These are phyloP conservation scores for Cokeromyces recurvatus DNA, from an alignment of 371 early-diverging fungal genomes.

Conservation along the genomic window DNA sequence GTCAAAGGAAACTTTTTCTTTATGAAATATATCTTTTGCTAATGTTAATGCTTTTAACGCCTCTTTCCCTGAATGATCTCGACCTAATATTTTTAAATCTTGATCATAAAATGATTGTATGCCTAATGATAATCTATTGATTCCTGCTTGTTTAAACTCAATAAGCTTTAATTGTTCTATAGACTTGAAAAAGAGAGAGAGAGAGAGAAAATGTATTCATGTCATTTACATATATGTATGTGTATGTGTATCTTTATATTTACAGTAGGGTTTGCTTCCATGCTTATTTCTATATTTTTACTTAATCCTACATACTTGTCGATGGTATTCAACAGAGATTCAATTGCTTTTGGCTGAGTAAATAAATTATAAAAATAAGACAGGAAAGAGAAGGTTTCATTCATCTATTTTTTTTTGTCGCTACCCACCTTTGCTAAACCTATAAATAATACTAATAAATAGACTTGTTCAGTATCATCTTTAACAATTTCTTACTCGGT, in stretches of 20 bases:
- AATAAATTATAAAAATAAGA: too few relatives aligned
- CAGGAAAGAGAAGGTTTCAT: too few relatives aligned
- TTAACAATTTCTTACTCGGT: constrained; percentile 45
- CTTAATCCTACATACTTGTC: constrained; percentile 28
- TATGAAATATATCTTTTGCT: constrained; percentile 54
- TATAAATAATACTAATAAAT: too few relatives aligned
- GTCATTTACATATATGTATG: too few relatives aligned
- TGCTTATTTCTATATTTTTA: constrained; percentile 51
- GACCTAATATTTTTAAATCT: constrained; percentile 43
- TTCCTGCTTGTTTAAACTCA: constrained; percentile 54
- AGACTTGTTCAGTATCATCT: too few relatives aligned
- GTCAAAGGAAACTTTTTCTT: constrained; percentile 69
- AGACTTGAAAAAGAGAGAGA: too few relatives aligned
- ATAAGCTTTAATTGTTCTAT: constrained; percentile 39
- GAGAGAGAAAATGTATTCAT: too few relatives aligned
- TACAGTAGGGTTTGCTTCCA: constrained; percentile 73
- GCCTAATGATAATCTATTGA: constrained; percentile 80
- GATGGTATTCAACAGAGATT: constrained; percentile 37
- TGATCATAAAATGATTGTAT: constrained; percentile 67
- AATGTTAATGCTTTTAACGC: constrained; percentile 51
- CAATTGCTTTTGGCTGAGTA: constrained; percentile 20
- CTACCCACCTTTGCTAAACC: too few relatives aligned
- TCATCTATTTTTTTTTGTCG: too few relatives aligned
- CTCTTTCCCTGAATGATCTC: constrained; percentile 68
- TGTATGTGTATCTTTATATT: constrained; percentile 1